These are phyloP conservation scores for Podaxis sp. DNA, from an alignment of 768 basidiomycete species.

Conservation along the genomic window DNA sequence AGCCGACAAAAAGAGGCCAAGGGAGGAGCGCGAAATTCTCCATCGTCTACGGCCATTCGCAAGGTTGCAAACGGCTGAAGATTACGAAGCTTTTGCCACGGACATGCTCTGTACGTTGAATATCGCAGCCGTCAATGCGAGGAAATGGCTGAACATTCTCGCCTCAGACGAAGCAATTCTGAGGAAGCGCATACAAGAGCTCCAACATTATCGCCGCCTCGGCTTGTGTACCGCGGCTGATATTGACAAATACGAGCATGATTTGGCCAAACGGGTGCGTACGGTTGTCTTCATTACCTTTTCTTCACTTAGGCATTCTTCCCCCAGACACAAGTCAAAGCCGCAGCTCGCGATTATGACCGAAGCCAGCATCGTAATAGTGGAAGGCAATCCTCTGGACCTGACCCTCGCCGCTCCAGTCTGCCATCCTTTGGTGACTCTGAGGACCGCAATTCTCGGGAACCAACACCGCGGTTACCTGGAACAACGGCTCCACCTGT, in stretches of 20 bases:
- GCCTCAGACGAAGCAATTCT: conserved; percentile 80
- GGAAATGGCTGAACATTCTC: conserved; percentile 7
- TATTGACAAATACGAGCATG: conserved; percentile 85
- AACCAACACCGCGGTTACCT: conserved; percentile 55
- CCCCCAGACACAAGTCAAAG: conserved; percentile 60
- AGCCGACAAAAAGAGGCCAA: conserved; percentile 84
- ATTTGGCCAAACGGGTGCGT: conserved; percentile 72
- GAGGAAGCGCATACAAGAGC: conserved; percentile 84
- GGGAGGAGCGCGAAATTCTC: conserved; percentile 90
- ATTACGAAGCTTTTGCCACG: conserved; percentile 85
- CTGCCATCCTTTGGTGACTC: conserved; percentile 41
- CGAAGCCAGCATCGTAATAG: conserved; percentile 49
- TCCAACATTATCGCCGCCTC: conserved; percentile 87
- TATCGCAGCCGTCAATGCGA: not conserved
- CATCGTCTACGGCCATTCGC: conserved; percentile 90
- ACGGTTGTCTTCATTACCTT: conserved; percentile 1
- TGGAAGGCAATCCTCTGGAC: conserved; percentile 53
- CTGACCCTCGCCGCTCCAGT: conserved; percentile 52
- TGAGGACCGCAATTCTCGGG: conserved; percentile 57
- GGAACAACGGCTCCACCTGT: conserved; percentile 38
- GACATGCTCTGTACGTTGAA: conserved; percentile 81
- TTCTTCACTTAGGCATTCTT: conserved; percentile 12
- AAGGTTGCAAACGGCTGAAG: conserved; percentile 84
- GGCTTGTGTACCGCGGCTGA: conserved; percentile 86
- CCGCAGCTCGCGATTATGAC: conserved; percentile 55